These are phyloP conservation scores for Leccinum rimulosum DNA, from an alignment of 768 basidiomycete genomes.

Conservation along the genomic window DNA sequence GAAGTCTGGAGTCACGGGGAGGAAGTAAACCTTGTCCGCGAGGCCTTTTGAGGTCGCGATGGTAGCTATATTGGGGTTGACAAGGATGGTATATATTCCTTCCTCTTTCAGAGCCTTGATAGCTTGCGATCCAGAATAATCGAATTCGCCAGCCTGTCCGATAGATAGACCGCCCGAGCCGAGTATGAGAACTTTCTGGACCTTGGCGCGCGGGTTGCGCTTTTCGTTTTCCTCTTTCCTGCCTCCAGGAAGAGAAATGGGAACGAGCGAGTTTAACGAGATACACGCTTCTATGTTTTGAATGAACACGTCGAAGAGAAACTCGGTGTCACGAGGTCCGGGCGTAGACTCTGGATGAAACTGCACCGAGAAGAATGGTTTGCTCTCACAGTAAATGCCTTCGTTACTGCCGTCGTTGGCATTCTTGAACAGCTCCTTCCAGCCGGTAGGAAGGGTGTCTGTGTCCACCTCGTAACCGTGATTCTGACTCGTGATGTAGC, in stretches of 20 bases:
- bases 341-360: conserved; percentile 98
- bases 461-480: conserved; percentile 96
- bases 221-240: conserved; percentile 79
- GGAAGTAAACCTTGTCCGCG: conserved; percentile 99
- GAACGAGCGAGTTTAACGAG: conserved; percentile 48
- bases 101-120: conserved; percentile 99
- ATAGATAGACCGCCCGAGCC: conserved; percentile 98
- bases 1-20: conserved; percentile 97
- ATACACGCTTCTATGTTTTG: conserved; percentile 78
- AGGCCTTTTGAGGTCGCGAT: conserved; percentile 97
- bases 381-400: conserved; percentile 89
- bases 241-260: conserved; percentile 75
- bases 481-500: conserved; percentile 99
- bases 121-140: conserved; percentile 98
- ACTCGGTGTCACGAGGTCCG: conserved; percentile 97
- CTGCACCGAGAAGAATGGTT: conserved; percentile 98
- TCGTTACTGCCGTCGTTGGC: conserved; percentile 98
- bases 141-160: conserved; percentile 98
- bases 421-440: conserved; percentile 94
- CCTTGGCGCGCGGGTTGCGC: conserved; percentile 67
- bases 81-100: conserved; percentile 97
- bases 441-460: conserved; percentile 70
- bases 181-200: conserved; percentile 93
- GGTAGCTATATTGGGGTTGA: conserved; percentile 99
- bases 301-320: conserved; percentile 97